phyloP scores from a whole-genome alignment of 306 rosid species.

The Cucurbita moschata region DNA sequence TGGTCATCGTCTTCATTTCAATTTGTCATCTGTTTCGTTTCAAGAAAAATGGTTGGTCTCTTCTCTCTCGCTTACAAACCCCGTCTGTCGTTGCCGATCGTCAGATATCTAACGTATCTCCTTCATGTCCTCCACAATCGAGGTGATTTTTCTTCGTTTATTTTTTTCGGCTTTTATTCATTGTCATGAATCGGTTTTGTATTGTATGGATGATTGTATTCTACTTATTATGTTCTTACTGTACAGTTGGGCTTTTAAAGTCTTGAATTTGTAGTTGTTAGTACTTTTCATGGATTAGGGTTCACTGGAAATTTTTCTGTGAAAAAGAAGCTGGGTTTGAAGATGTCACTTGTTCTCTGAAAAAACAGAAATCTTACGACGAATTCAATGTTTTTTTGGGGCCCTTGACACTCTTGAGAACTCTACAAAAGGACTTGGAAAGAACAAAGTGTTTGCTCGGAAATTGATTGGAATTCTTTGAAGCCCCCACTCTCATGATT shows the following conservation, averaged over 20 bases:
- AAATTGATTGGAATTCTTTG: neutral
- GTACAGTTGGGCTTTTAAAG: neutral
- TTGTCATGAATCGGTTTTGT: neutral
- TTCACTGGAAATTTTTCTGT: neutral
- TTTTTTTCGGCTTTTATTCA: neutral
- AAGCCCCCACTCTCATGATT: neutral
- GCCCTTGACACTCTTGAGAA: too few relatives aligned
- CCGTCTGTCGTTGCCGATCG: neutral
- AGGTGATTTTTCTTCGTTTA: neutral
- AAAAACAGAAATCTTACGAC: too few relatives aligned
- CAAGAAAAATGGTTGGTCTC: conserved; percentile 12
- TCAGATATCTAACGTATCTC: neutral
- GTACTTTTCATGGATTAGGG: neutral
- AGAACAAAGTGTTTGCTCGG: too few relatives aligned
- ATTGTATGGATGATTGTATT: neutral
- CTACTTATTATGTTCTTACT: neutral
- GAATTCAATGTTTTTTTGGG: too few relatives aligned
- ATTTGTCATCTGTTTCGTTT: conserved; percentile 17
- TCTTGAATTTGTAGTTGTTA: neutral
- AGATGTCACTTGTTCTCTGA: too few relatives aligned
- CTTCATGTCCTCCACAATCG: neutral
- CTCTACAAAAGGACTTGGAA: too few relatives aligned
- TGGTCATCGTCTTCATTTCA: conserved; percentile 26
- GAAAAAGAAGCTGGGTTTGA: neutral
- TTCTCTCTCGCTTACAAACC: conserved; percentile 14